Percentiles rank a stretch among this genome's conserved stretches.
Conservation (phyloP, 352 stramenopile species). For the Nothophytophthora sp. region DNA sequence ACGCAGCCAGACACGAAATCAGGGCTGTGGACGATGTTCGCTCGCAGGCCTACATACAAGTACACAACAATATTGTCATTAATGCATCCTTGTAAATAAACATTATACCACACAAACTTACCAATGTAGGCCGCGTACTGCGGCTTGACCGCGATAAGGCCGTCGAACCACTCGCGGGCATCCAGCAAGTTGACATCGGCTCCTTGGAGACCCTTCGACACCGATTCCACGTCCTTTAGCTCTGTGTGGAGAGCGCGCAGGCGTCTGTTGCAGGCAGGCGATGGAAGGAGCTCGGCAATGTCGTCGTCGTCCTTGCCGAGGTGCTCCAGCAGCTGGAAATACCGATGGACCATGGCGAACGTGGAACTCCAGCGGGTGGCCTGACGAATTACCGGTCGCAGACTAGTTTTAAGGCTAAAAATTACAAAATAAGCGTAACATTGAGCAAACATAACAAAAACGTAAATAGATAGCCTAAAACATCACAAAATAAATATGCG, state of each 20-base stretch:
- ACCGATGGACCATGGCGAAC: background rate
- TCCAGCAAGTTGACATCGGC: background rate
- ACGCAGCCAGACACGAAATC: background rate
- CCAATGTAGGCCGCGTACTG: background rate
- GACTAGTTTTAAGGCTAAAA: background rate
- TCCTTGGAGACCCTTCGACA: background rate
- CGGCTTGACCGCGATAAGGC: background rate
- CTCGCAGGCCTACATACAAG: background rate
- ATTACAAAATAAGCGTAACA: background rate
- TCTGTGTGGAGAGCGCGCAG: background rate
- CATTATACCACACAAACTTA: background rate
- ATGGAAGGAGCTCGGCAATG: background rate
- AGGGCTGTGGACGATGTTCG: background rate
- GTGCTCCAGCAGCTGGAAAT: constrained; percentile 1
- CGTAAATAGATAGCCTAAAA: background rate
- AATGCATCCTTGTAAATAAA: background rate
- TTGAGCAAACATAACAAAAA: background rate
- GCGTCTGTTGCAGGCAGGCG: background rate
- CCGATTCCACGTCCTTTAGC: background rate
- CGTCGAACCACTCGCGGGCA: background rate
- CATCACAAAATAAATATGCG: constrained; percentile 4
- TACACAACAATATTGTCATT: background rate
- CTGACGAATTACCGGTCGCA: constrained; percentile 1
- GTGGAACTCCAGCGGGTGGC: background rate
- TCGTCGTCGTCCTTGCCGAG: background rate